Percentiles rank a stretch among this genome's conserved stretches.
Conservation (phyloP, 1,139 yeast genomes). For the Diutina rugosa region DNA sequence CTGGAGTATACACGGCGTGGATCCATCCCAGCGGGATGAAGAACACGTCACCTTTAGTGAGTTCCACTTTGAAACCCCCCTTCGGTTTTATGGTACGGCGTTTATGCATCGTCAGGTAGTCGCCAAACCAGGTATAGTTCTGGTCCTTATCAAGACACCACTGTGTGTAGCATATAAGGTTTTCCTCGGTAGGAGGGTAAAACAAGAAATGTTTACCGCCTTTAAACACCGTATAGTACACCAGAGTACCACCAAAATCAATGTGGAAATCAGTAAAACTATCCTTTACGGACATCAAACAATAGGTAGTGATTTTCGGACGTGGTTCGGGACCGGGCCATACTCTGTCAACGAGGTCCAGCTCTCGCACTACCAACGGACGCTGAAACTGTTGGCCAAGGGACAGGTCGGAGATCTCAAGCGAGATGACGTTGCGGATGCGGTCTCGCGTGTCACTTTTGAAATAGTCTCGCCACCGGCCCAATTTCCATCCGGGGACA, state of each 20-base stretch:
- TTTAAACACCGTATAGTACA: constrained; percentile 66
- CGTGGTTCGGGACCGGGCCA: constrained; percentile 35
- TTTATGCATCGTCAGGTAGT: constrained; percentile 17
- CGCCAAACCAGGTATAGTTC: constrained; percentile 55
- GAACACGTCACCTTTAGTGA: constrained; percentile 61
- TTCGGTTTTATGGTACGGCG: constrained; percentile 15
- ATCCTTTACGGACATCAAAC: constrained; percentile 73
- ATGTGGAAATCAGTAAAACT: constrained; percentile 85
- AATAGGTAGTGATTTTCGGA: constrained; percentile 72
- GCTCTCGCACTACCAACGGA: constrained; percentile 52
- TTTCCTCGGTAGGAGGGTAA: constrained; percentile 61
- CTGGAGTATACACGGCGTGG: constrained; percentile 78
- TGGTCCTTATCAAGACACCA: constrained; percentile 69
- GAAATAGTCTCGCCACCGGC: constrained; percentile 67
- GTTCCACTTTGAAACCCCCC: constrained; percentile 51
- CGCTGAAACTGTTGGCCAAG: constrained; percentile 41
- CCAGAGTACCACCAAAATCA: constrained; percentile 90
- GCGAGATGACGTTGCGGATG: constrained; percentile 66
- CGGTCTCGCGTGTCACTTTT: constrained; percentile 43
- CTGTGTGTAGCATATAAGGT: constrained; percentile 44
- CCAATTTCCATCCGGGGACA: constrained; percentile 56
- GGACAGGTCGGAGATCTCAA: constrained; percentile 56
- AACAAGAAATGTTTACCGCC: constrained; percentile 68
- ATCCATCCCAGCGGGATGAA: constrained; percentile 91
- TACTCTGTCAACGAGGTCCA: constrained; percentile 59